Percentiles rank a stretch among this genome's conserved stretches.
Evolutionary conservation across 257 asterid genomes (phyloP).

Genomic region (Marsdenia floribunda): DNA sequence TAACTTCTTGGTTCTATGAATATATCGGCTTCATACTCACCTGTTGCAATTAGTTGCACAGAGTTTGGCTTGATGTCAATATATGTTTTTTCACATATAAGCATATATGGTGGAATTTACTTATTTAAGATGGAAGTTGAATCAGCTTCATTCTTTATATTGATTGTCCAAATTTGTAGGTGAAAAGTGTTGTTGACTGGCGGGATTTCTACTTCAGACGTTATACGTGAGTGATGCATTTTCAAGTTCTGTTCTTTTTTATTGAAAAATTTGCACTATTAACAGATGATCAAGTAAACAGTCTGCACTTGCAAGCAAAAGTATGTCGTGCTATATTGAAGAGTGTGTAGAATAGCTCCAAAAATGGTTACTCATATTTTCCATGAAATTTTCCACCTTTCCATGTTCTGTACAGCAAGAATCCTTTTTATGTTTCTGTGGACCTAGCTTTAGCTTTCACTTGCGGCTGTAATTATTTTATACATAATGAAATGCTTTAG

Average conservation of each 20-base stretch:
- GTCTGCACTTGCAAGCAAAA: neutral
- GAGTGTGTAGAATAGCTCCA: neutral
- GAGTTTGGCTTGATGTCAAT: neutral
- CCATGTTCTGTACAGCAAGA: neutral
- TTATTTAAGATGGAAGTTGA: neutral
- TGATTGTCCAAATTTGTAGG: slow-evolving; percentile 35
- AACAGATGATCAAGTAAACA: neutral
- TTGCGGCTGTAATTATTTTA: neutral
- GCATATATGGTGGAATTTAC: neutral
- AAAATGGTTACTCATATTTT: neutral
- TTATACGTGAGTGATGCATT: slow-evolving; percentile 46
- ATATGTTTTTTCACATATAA: neutral
- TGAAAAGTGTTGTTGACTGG: slow-evolving; percentile 92
- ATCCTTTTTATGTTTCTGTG: neutral
- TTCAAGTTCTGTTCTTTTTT: neutral
- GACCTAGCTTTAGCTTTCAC: neutral
- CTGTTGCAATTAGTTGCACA: neutral
- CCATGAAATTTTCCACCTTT: neutral
- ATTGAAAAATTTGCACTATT: neutral
- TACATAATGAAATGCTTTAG: neutral
- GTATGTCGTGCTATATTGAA: neutral
- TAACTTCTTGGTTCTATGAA: neutral
- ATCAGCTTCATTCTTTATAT: neutral
- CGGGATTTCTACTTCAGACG: slow-evolving; percentile 73
- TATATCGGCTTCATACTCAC: no score